Conservation (phyloP, 2,329 filamentous ascomycete genomes). For the Sclerotinia glacialis region DNA sequence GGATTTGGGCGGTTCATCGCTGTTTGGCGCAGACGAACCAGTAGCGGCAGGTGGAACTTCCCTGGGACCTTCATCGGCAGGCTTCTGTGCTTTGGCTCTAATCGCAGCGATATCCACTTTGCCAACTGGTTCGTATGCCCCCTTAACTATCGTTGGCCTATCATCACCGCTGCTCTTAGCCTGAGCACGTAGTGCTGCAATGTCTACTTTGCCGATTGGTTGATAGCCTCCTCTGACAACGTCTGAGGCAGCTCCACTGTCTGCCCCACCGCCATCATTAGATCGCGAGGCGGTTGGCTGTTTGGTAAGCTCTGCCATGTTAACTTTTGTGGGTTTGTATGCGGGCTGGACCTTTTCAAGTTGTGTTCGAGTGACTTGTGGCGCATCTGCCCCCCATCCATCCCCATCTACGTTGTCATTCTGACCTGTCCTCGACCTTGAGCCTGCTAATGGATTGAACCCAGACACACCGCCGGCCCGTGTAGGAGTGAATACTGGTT, state of each 20-base stretch:
- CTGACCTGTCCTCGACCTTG: slow-evolving; percentile 56
- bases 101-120: slow-evolving; percentile 98
- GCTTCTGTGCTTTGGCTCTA: slow-evolving; percentile 74
- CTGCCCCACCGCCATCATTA: slow-evolving; percentile 46
- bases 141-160: slow-evolving; percentile 80
- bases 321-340: slow-evolving; percentile 93
- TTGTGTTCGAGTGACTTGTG: slow-evolving; percentile 80
- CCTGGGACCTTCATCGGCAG: slow-evolving; percentile 42
- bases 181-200: slow-evolving; percentile 79
- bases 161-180: slow-evolving; percentile 70
- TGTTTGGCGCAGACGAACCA: slow-evolving; percentile 38
- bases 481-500: slow-evolving; percentile 88
- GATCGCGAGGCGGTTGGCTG: slow-evolving; percentile 62
- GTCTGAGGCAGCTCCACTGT: slow-evolving; percentile 51
- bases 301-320: slow-evolving; percentile 79
- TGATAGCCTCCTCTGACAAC: slow-evolving; percentile 86
- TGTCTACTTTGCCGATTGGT: slow-evolving; percentile 95
- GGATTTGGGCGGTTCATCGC: slow-evolving; percentile 54
- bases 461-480: slow-evolving; percentile 43
- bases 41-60: slow-evolving; percentile 46
- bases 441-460: slow-evolving; percentile 67
- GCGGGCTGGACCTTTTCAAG: slow-evolving; percentile 89
- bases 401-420: slow-evolving; percentile 68
- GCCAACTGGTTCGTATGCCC: slow-evolving; percentile 88
- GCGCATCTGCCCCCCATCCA: slow-evolving; percentile 93